Base-by-base conservation (phyloP, 2,329 filamentous ascomycete genomes). In the Colletotrichum scovillei region DNA sequence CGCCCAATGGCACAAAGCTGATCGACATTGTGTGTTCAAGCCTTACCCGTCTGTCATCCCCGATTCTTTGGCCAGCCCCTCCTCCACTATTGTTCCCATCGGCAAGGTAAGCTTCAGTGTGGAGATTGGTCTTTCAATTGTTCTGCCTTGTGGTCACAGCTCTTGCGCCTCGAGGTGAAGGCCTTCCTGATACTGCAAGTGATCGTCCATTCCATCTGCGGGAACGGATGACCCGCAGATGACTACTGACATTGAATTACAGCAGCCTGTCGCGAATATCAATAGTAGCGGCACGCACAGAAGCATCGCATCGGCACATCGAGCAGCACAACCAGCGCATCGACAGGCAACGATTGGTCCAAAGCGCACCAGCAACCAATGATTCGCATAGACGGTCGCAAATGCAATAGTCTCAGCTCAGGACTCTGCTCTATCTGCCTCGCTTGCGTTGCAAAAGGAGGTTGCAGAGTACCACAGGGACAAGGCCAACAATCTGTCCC, bases 11-110 rank as follows among this genome's bases (percentile, higher is more conserved):
- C 49, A 30, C 32, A 38, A 22, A 30, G 63, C 30, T 42, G 63
- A 65, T 65, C 63, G 63, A 16, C 63, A 56, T 56, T 30, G 2
- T 53, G 42, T 55, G 35, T 28, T 28, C 63, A 6, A 65, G 49
- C 63, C 63, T 56, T 65, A 65, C 63, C 63, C 62, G 62, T 55
- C 32, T 14, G 46, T 46, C 30, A 26, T 28, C 28, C 28, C n/a
- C 22, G 30, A 55, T 52, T 56, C 12, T 56, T 38, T 49, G 16
- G 42, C 42, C 53, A 42, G 32, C 30, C 49, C n/a, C 28, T 35
- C 11, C 26, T 35, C 30, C 49, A 28, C 52, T 28, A 19, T 24
- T 14, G 49, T 28, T 64, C 30, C 49, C 49, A 56, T 49, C 62
- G 24, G 46, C 14, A 24, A n/a, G 62, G 46, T 55, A 11, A n/a